Conservation (phyloP, 2,329 filamentous ascomycete genomes). For the Metarhizium sp. region DNA sequence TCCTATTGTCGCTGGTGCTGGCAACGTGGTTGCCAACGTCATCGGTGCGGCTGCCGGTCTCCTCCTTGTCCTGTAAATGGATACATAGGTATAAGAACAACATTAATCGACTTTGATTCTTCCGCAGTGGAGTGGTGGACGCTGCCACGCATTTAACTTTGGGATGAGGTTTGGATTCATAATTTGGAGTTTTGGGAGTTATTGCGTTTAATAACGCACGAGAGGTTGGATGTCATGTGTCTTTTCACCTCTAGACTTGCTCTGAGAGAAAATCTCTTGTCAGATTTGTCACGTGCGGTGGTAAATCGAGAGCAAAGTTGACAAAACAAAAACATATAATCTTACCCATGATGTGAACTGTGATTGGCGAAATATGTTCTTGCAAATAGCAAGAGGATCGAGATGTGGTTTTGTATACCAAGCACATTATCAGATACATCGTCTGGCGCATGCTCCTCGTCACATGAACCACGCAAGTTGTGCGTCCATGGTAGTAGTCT, state of each 20-base stretch:
- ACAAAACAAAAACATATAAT: too few relatives aligned
- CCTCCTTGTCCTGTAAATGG: conserved; percentile 13
- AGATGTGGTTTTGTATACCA: too few relatives aligned
- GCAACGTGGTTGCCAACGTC: conserved; percentile 10
- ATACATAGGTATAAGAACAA: not conserved
- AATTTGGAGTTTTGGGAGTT: not conserved
- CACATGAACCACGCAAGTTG: not conserved
- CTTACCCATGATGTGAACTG: too few relatives aligned
- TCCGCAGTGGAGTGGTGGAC: not conserved
- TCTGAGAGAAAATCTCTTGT: not conserved
- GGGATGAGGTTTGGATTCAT: not conserved
- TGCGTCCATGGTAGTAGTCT: not conserved
- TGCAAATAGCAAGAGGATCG: not conserved
- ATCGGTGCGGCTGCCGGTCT: conserved; percentile 14
- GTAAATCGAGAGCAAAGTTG: too few relatives aligned
- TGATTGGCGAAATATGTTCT: not conserved
- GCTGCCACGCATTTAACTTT: not conserved
- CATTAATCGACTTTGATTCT: not conserved
- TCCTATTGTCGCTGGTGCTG: conserved; percentile 11
- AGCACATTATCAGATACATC: too few relatives aligned
- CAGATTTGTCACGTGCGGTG: not conserved
- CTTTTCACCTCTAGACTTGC: not conserved
- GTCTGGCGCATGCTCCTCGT: too few relatives aligned
- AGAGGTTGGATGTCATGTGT: not conserved
- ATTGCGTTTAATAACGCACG: not conserved